Percentiles rank a stretch among this genome's conserved stretches.
Conservation (phyloP, 495 filamentous ascomycete genomes). For the Aspergillus hancockii region DNA sequence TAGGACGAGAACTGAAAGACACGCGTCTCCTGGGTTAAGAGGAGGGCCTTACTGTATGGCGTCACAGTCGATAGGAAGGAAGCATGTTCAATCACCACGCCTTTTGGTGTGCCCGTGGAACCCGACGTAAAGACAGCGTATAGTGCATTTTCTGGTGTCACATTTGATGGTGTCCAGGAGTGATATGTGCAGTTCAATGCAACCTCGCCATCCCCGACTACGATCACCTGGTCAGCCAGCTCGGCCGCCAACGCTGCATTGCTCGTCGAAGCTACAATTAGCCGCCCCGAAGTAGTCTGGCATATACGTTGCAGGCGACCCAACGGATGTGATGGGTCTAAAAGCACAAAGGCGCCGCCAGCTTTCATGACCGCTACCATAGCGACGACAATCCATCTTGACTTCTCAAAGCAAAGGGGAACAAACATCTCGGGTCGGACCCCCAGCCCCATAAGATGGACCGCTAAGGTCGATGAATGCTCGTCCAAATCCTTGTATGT, state of each 20-base stretch:
- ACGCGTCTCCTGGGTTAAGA: conserved; percentile 43
- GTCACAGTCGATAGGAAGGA: conserved; percentile 31
- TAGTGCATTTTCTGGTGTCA: conserved; percentile 7
- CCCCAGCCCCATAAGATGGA: neutral
- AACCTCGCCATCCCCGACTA: neutral
- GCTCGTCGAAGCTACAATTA: neutral
- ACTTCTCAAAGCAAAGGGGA: conserved; percentile 36
- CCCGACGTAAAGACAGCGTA: conserved; percentile 33
- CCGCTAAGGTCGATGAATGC: neutral
- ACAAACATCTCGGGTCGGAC: conserved; percentile 11
- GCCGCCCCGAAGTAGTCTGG: neutral
- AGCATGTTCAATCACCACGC: conserved; percentile 40
- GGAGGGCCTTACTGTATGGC: conserved; percentile 23
- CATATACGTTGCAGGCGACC: conserved; percentile 26
- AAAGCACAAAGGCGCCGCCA: conserved; percentile 43
- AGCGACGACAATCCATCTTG: conserved; percentile 41
- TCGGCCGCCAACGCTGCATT: neutral
- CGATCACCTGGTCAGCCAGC: neutral
- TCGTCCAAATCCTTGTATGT: neutral
- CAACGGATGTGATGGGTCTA: conserved; percentile 41
- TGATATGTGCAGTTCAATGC: neutral
- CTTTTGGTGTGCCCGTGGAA: conserved; percentile 37
- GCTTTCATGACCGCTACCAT: conserved; percentile 50
- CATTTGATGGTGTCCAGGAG: neutral
- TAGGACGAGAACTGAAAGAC: conserved; percentile 64